Evolutionary conservation across 75 land plant species (phyloP).

Genomic region (Pinus tabuliformis): DNA sequence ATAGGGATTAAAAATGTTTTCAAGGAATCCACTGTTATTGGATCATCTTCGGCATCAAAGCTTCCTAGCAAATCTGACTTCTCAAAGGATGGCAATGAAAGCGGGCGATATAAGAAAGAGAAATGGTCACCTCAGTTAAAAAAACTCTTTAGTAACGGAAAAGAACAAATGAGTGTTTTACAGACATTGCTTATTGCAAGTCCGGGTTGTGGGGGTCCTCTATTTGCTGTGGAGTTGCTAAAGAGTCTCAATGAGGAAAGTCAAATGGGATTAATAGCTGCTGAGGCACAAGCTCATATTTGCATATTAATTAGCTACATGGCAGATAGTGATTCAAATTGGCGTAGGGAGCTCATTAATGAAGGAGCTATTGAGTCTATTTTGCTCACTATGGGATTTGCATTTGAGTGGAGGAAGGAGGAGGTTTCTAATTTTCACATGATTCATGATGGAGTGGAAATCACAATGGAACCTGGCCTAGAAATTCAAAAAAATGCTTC

Average conservation of each 20-base stretch:
- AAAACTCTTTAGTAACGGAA: neutral
- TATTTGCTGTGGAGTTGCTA: slow-evolving; percentile 19
- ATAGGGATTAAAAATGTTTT: slow-evolving; percentile 13
- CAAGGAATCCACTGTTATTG: slow-evolving; percentile 10
- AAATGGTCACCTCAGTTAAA: slow-evolving; percentile 8
- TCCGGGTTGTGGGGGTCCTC: slow-evolving; percentile 24
- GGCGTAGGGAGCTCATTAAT: neutral
- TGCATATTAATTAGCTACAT: slow-evolving; percentile 9
- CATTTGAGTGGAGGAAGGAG: neutral
- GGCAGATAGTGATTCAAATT: slow-evolving; percentile 6
- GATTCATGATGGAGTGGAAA: neutral
- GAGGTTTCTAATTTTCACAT: neutral
- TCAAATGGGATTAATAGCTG: neutral
- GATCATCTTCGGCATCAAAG: neutral
- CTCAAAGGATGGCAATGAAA: neutral
- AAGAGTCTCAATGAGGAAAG: neutral
- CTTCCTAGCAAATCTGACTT: neutral
- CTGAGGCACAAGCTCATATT: slow-evolving; percentile 7
- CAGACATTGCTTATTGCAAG: slow-evolving; percentile 11
- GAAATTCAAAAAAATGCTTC: neutral
- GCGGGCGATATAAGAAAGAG: neutral
- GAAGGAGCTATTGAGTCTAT: slow-evolving; percentile 3
- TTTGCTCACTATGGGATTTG: neutral
- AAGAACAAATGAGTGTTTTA: slow-evolving; percentile 9
- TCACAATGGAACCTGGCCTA: neutral